Base-by-base conservation (phyloP, 176 grass and related monocot species). In the Poa annua region DNA sequence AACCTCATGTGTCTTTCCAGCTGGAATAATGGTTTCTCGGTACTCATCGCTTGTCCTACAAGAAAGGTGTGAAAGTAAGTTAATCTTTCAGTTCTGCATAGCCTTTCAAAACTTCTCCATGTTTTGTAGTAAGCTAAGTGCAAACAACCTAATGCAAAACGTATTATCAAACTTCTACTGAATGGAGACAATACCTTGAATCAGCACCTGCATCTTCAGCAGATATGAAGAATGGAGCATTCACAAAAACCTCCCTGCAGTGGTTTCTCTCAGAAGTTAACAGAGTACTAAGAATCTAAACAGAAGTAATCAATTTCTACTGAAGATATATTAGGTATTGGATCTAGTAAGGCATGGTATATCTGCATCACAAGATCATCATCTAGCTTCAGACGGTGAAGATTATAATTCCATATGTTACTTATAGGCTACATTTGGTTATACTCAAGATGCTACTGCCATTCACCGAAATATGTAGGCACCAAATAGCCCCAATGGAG, bases 1-100 rank as follows among this genome's bases (percentile, higher is more conserved):
- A 90, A 99, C 97, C 93, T 99, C 97, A 45, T 96, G 93, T 79
- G 85, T 94, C 87, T 99, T 99, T 80, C 97, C 91, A 81, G 93
- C 88, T 73, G 93, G 86, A 92, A 99, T 90, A 81, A 83, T 86
- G 42, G 65, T 86, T 89, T 99, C 97, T 87, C 87, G 93, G 70
- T 87, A 96, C 39, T 94, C 93, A 29, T 96, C 97, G 15, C 22
- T 91, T 49, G 89, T 97, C 84, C 92, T 99, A 81, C 51, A 52
- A 83, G 86, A 85, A 51, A 6, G 56, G 11, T 81, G 75, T 73
- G 8, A 81, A 80, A 69, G 34, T 51, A 42, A 38, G 21, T 6
- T 80, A 60, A 69, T 71, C 54, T 57, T 85, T 76, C 53, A 80
- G 24, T 72, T 81, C 20, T 50, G 38, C 48, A 60, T 17, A 68